Base-by-base conservation (phyloP, 2,329 filamentous ascomycete species). In the Aspergillus melleus region DNA sequence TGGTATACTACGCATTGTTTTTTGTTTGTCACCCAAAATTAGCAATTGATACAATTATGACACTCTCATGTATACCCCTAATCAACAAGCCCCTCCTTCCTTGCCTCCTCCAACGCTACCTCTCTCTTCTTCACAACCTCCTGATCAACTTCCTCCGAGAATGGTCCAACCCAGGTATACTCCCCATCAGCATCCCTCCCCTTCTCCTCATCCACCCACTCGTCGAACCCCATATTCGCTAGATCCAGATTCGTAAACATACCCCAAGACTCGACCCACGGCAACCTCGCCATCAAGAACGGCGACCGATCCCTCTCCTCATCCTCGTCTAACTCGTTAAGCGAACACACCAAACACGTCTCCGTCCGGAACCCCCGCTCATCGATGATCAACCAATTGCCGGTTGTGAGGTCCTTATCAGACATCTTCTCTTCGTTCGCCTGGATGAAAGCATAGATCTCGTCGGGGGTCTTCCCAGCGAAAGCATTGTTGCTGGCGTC, bases 71-170 rank as follows among this genome's bases (percentile, higher is more conserved):
- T 9, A 6, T 9, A 29, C 6, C 26, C 26, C 44, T 47, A 47
- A 9, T 47, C 44, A 47, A 47, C 20, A 20, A 47, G 30, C 8
- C 24, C 70, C 77, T 61, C 24, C 49, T n/a, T 30, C 24, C 49
- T 26, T 16, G 49, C 49, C 24, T 51, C 19, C 49, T 32, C n/a
- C 10, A 51, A 4, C 49, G 29, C 29, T 19, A 2, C 11, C 24
- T 51, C n/a, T 20, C 16, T 51, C 24, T 30, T 32, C 49, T 51
- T 32, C 49, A 12, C 24, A 14, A 8, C 24, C 14, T 51, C 49
- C 24, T 30, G 24, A 6, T 51, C 24, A 12, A 12, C 32, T 5
- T n/a, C 14, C 9, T 47, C 44, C 44, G 44, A 47, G 20, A 47
- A 47, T 5, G 44, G 19, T 47, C 44, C 44, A 2, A 22, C 9